A percentile compares a stretch with the other conserved stretches of the same genome.
These are phyloP conservation scores for Auxenochlorella protothecoides DNA, from an alignment of 139 green algal genomes.

Conservation along the genomic window DNA sequence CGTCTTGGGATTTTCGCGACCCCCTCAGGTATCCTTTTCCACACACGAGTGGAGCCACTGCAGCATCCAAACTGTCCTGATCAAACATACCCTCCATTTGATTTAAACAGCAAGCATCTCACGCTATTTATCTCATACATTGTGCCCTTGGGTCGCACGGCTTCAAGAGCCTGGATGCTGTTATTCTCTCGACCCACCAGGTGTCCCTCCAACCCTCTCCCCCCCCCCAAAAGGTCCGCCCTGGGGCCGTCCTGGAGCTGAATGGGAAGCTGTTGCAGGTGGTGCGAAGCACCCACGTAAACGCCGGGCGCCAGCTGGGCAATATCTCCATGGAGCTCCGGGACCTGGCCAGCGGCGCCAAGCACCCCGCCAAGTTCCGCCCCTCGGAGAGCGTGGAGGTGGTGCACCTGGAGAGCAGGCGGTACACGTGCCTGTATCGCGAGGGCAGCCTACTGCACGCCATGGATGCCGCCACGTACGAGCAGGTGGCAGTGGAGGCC, in stretches of 20 bases:
- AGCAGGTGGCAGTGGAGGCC: constrained; percentile 27
- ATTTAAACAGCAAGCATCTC: not conserved
- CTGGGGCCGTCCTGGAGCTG: constrained; percentile 32
- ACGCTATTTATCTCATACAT: not conserved
- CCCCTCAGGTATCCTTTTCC: no score
- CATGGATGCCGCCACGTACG: constrained; percentile 30
- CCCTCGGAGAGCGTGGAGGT: constrained; percentile 34
- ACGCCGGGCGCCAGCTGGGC: constrained; percentile 27
- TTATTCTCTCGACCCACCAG: not conserved
- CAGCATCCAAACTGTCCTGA: no score
- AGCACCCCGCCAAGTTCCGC: constrained; percentile 17
- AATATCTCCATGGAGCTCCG: constrained; percentile 39
- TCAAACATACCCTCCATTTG: no score
- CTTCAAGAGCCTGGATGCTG: not conserved
- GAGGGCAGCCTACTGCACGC: constrained; percentile 26
- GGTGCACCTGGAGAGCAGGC: constrained; percentile 22
- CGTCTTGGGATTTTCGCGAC: no score
- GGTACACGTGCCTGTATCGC: constrained; percentile 27
- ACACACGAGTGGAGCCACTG: no score
- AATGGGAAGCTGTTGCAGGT: constrained; percentile 34
- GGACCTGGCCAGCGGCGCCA: constrained; percentile 24
- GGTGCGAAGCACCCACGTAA: constrained; percentile 13
- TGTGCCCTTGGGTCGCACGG: not conserved
- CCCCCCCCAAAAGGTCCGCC: constrained; percentile 18
- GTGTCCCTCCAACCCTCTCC: not conserved